phyloP scores from a whole-genome alignment of 75 land plant genomes.

The Pseudotsuga menziesii region DNA sequence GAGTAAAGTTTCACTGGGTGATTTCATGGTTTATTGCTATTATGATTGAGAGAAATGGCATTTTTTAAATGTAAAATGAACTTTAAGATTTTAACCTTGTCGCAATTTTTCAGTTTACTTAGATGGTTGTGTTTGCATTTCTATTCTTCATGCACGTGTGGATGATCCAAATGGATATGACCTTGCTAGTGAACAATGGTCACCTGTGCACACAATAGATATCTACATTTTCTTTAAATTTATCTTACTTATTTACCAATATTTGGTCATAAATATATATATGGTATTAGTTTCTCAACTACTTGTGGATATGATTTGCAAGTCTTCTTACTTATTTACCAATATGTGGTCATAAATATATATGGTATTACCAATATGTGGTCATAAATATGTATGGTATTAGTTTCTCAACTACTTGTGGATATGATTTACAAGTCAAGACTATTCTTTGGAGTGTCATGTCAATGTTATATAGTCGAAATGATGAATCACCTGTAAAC shows the following conservation, averaged over 20 bases:
- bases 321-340: no score
- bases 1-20: background rate
- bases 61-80: background rate
- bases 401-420: background rate
- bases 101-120: constrained; percentile 56
- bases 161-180: constrained; percentile 97
- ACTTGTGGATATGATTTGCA: no score
- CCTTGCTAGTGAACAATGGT: constrained; percentile 95
- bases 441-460: constrained; percentile 87
- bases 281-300: no score
- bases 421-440: constrained; percentile 45
- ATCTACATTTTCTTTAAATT: constrained; percentile 5
- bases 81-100: background rate
- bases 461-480: constrained; percentile 88
- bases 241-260: background rate
- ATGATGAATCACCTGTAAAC: constrained; percentile 94
- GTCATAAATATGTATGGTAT: background rate
- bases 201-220: constrained; percentile 72
- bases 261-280: no score
- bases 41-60: no score
- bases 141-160: constrained; percentile 92
- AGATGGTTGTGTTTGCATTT: constrained; percentile 92
- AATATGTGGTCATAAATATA: no score
- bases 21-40: background rate
- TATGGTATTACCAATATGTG: no score